phyloP scores from a whole-genome alignment of 192 early-diverging fungal species.

The Mortierella antarctica region DNA sequence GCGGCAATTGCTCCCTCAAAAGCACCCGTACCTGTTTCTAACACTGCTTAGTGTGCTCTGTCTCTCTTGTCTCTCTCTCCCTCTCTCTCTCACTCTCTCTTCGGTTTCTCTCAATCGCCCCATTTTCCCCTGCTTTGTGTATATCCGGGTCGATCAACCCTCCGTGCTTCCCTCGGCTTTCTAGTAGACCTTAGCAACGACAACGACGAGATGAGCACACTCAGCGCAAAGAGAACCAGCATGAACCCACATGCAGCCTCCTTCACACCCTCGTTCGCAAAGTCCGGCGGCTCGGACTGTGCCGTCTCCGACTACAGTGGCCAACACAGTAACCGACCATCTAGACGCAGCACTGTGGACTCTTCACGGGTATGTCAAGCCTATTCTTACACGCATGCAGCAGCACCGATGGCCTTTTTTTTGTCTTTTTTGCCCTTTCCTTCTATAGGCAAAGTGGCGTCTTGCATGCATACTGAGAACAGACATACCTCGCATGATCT shows the following conservation, averaged over 20 bases:
- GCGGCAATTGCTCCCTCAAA: no score
- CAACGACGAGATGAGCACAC: constrained; percentile 20
- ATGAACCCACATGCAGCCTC: constrained; percentile 48
- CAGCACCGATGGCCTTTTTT: background rate
- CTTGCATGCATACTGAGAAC: background rate
- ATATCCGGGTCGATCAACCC: no score
- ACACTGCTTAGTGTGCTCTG: background rate
- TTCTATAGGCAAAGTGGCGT: background rate
- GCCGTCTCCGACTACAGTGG: constrained; percentile 21
- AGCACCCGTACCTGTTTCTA: no score
- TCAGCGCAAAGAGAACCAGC: constrained; percentile 31
- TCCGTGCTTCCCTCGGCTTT: background rate
- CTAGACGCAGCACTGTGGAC: constrained; percentile 27
- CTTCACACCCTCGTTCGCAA: constrained; percentile 44
- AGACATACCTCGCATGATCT: background rate
- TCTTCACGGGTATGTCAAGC: constrained; percentile 23
- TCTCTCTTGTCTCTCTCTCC: background rate
- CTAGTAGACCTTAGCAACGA: constrained; percentile 1
- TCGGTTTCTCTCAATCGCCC: background rate
- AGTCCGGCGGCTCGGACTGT: constrained; percentile 18
- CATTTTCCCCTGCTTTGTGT: background rate
- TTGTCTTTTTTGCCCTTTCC: background rate
- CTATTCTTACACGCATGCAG: background rate
- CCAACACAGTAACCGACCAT: constrained; percentile 16
- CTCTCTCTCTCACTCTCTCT: background rate